phyloP scores from a whole-genome alignment of 2,329 filamentous ascomycete genomes.

The Cercospora beticola region DNA sequence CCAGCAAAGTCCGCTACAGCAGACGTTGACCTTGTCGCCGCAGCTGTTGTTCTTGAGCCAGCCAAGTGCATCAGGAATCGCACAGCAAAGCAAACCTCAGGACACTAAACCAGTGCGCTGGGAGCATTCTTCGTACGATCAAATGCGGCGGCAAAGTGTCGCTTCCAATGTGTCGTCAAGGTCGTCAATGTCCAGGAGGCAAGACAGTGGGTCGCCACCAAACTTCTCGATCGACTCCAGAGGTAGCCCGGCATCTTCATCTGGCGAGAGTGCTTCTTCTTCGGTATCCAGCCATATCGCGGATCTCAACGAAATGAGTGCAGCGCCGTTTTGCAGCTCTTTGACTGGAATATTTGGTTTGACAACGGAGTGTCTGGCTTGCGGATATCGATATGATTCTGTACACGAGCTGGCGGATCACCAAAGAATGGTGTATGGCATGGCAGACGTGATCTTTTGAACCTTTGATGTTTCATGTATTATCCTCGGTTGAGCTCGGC shows the following conservation, averaged over 20 bases:
- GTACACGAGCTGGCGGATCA: conserved; percentile 28
- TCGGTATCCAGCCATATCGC: conserved; percentile 3
- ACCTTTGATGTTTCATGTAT: background rate
- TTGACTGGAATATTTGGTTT: conserved; percentile 16
- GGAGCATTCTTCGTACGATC: conserved; percentile 4
- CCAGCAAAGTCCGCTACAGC: background rate
- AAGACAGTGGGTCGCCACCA: conserved; percentile 14
- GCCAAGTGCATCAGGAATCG: background rate
- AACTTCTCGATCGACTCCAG: conserved; percentile 3
- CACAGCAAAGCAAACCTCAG: background rate
- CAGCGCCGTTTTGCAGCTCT: conserved; percentile 16
- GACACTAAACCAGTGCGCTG: conserved; percentile 12
- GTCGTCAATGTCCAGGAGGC: conserved; percentile 8
- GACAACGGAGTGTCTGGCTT: conserved; percentile 25
- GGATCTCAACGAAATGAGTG: conserved; percentile 17
- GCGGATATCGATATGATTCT: conserved; percentile 27
- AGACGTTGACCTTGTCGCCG: conserved; percentile 15
- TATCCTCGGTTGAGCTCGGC: conserved; percentile 13
- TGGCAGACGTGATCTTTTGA: conserved; percentile 28
- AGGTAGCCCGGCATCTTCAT: conserved; percentile 18
- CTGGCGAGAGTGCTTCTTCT: conserved; percentile 15
- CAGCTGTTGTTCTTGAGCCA: conserved; percentile 10
- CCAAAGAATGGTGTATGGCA: conserved; percentile 25
- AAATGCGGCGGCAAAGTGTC: conserved; percentile 9
- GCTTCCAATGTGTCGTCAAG: conserved; percentile 12